phyloP scores from a whole-genome alignment of 768 basidiomycete species.

The Sarcomyxa edulis region DNA sequence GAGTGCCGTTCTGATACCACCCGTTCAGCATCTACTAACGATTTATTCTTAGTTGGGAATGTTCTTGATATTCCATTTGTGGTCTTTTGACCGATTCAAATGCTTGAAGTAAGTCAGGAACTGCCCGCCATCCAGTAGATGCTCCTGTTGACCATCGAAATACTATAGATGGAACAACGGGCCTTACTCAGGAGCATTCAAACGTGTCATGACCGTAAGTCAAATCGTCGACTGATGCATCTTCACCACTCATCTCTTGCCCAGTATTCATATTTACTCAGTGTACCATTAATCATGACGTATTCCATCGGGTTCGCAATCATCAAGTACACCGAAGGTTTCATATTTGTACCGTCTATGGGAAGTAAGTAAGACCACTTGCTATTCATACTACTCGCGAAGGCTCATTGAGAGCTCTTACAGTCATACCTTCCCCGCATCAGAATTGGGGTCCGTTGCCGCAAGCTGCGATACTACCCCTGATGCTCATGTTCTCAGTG shows the following conservation, averaged over 20 bases:
- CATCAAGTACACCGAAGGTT: slow-evolving; percentile 76
- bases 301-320: slow-evolving; percentile 60
- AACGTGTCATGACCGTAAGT: slow-evolving; percentile 79
- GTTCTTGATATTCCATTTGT: slow-evolving; percentile 70
- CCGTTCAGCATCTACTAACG: background rate
- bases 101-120: slow-evolving; percentile 59
- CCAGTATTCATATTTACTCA: slow-evolving; percentile 69
- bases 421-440: slow-evolving; percentile 66
- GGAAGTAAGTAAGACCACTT: slow-evolving; percentile 40
- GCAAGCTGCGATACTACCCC: slow-evolving; percentile 52
- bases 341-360: slow-evolving; percentile 30
- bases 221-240: background rate
- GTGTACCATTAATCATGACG: slow-evolving; percentile 51
- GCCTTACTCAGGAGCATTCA: slow-evolving; percentile 68
- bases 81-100: slow-evolving; percentile 76
- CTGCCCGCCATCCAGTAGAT: too few relatives aligned
- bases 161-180: slow-evolving; percentile 61
- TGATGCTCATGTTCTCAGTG: slow-evolving; percentile 57
- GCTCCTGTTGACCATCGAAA: too few relatives aligned
- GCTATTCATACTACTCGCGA: background rate
- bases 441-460: slow-evolving; percentile 45
- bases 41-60: slow-evolving; percentile 38
- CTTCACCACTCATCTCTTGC: slow-evolving; percentile 1
- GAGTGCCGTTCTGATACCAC: slow-evolving; percentile 13
- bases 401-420: slow-evolving; percentile 1